phyloP scores from a whole-genome alignment of 2,329 filamentous ascomycete genomes.

The Cladosporium colombiae region DNA sequence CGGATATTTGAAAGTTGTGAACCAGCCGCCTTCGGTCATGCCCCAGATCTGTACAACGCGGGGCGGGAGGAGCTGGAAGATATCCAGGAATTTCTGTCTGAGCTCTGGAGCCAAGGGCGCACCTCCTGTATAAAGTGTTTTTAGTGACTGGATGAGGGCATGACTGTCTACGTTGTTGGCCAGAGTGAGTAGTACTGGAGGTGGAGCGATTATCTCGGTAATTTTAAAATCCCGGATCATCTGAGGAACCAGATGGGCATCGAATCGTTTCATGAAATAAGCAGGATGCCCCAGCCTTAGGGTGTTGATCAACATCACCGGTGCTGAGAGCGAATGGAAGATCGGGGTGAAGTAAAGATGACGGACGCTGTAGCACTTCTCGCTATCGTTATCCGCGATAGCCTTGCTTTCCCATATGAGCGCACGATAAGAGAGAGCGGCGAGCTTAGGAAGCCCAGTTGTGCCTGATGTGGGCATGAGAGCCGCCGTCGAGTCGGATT shows the following conservation, averaged over 20 bases:
- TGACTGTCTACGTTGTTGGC: conserved; percentile 39
- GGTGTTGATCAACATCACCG: conserved; percentile 50
- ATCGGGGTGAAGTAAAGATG: conserved; percentile 54
- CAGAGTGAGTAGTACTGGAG: conserved; percentile 44
- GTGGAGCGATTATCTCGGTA: conserved; percentile 52
- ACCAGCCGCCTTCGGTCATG: conserved; percentile 55
- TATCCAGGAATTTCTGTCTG: conserved; percentile 43
- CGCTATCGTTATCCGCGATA: conserved; percentile 30
- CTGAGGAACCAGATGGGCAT: conserved; percentile 42
- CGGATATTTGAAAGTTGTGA: conserved; percentile 44
- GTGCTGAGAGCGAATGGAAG: conserved; percentile 55
- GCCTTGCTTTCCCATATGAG: conserved; percentile 38
- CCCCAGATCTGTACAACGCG: conserved; percentile 54
- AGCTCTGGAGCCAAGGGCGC: conserved; percentile 48
- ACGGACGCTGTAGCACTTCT: conserved; percentile 39
- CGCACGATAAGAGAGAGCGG: conserved; percentile 39
- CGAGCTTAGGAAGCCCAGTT: conserved; percentile 30
- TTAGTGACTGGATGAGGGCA: conserved; percentile 43
- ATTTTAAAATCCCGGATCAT: conserved; percentile 46
- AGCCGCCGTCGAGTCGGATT: conserved; percentile 18
- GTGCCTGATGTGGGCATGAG: conserved; percentile 42
- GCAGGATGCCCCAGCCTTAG: conserved; percentile 49
- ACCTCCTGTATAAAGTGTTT: conserved; percentile 51
- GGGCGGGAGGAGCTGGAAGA: conserved; percentile 44
- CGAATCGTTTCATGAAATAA: conserved; percentile 52